Percentiles rank a stretch among this genome's conserved stretches.
phyloP scores from a whole-genome alignment of 495 filamentous ascomycete species.

The Cercophora sp. region DNA sequence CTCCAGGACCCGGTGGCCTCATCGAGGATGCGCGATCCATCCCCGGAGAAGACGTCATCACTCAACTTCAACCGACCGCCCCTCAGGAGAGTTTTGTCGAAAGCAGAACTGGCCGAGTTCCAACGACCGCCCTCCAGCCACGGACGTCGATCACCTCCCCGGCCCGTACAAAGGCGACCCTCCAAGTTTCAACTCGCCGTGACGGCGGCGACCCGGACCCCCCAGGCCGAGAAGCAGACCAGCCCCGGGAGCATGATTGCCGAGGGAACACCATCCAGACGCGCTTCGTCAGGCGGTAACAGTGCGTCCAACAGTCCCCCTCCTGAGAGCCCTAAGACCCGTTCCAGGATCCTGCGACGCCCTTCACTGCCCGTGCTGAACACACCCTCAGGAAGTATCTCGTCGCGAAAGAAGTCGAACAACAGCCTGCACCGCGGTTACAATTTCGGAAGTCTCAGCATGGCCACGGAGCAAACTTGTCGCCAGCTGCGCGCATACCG shows the following conservation, averaged over 20 bases:
- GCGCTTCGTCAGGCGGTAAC: conserved; percentile 31
- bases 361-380: conserved; percentile 58
- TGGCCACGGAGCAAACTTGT: conserved; percentile 75
- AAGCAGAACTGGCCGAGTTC: conserved; percentile 73
- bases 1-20: conserved; percentile 33
- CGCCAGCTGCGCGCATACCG: conserved; percentile 76
- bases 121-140: conserved; percentile 57
- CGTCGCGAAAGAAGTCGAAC: conserved; percentile 33
- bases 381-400: conserved; percentile 49
- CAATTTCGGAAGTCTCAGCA: conserved; percentile 63
- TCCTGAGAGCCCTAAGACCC: conserved; percentile 40
- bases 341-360: conserved; percentile 38
- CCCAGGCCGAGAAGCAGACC: conserved; percentile 25
- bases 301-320: conserved; percentile 44
- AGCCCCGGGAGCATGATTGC: conserved; percentile 27
- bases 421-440: conserved; percentile 24
- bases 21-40: conserved; percentile 38
- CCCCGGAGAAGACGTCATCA: conserved; percentile 47
- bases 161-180: conserved; percentile 45
- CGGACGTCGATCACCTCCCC: conserved; percentile 61
- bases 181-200: conserved; percentile 36
- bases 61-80: conserved; percentile 57
- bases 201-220: conserved; percentile 32
- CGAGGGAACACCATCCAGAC: conserved; percentile 39
- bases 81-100: conserved; percentile 69